Evolutionary conservation across 2,329 filamentous ascomycete species (phyloP), one percentile per base, ranked within the genome.

Genomic region (Cladosporium oxysporum): DNA sequence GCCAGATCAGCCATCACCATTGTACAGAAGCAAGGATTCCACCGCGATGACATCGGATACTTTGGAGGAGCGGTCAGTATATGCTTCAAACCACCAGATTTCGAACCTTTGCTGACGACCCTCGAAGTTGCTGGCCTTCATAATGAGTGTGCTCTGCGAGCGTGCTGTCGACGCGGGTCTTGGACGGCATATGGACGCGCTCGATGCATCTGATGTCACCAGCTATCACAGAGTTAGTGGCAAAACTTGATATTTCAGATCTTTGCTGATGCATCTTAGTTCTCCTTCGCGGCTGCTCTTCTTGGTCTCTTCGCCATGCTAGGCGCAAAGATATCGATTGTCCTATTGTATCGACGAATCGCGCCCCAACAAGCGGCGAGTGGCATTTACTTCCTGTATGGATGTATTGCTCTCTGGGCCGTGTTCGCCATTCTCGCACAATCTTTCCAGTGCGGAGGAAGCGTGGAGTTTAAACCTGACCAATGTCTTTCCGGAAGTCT

Each of bases 371-470:
- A 66, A 52, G 57, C 58, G 23, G 52, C 33, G 41, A 50, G 58
- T 16, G 60, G 64, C 52, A 58, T 66, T 11, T 35, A 55, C 18
- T 29, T 68, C 31, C 57, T 69, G 12, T 58, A 62, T 8, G 37
- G 31, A 16, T 28, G 47, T 33, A 65, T 67, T 28, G 44, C 37
- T 10, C 6, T 58, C 55, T 70, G 67, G 67, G 33, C 41, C 18
- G 6, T 69, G 23, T 69, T 70, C 59, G 65, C 67, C 14, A 21
- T 70, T 58, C 44, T 68, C 41, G 64, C 58, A 1, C 61, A 66
- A 14, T 62, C 65, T 7, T 69, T 70, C 62, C 49, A 70, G 35
- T 74, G 73, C 44, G 67, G 65, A n/a, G 44, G 65, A 4, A 70
- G 69, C 68, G 61, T 67, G 10, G 21, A 52, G 18, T 58, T 64